Conservation (phyloP, 2,329 filamentous ascomycete species). For the Atkinsonella hypoxylon region DNA sequence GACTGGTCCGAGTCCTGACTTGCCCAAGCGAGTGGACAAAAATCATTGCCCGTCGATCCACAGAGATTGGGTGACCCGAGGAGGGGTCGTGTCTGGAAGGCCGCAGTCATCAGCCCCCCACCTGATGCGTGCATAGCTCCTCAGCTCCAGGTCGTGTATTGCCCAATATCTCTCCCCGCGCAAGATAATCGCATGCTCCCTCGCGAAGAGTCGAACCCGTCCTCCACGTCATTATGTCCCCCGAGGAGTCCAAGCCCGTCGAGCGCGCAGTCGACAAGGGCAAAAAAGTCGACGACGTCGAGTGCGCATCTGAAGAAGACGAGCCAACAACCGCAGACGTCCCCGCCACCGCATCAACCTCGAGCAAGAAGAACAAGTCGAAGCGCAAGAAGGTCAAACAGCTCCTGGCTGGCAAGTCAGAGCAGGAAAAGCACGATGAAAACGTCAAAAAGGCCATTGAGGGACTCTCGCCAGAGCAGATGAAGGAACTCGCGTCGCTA, state of each 20-base stretch:
- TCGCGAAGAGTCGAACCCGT: neutral
- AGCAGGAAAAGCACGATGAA: constrained; percentile 23
- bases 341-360: constrained; percentile 13
- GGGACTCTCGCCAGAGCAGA: constrained; percentile 42
- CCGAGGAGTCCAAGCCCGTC: constrained; percentile 51
- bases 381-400: constrained; percentile 51
- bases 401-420: constrained; percentile 24
- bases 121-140: too few relatives aligned
- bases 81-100: too few relatives aligned
- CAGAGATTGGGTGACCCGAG: too few relatives aligned
- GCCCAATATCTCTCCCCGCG: too few relatives aligned
- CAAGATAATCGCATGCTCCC: too few relatives aligned
- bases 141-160: too few relatives aligned
- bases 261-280: constrained; percentile 39
- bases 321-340: constrained; percentile 26
- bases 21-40: too few relatives aligned
- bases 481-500: constrained; percentile 56
- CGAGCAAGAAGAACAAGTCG: constrained; percentile 39
- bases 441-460: constrained; percentile 37
- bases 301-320: constrained; percentile 37
- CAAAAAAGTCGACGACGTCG: constrained; percentile 30
- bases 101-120: too few relatives aligned
- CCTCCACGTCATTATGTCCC: constrained; percentile 26
- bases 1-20: too few relatives aligned
- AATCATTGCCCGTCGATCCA: too few relatives aligned